These are phyloP conservation scores for Chytriomyces hyalinus DNA, from an alignment of 192 early-diverging fungal genomes.

Conservation along the genomic window DNA sequence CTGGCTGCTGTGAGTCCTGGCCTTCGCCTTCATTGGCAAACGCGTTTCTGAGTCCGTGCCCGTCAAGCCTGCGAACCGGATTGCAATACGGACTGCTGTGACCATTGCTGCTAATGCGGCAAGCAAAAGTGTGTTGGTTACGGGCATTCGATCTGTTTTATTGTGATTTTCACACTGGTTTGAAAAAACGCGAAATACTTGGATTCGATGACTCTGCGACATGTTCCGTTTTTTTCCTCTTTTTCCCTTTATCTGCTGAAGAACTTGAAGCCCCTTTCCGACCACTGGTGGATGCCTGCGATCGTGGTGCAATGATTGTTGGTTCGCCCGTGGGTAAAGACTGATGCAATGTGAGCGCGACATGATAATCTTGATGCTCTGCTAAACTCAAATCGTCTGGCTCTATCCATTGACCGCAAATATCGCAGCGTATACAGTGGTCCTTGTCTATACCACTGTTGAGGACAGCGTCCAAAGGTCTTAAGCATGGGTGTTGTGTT, in stretches of 20 bases:
- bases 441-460: not conserved
- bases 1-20: too few relatives aligned
- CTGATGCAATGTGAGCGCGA: constrained; percentile 54
- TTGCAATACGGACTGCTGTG: too few relatives aligned
- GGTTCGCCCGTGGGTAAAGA: not conserved
- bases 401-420: constrained; percentile 22
- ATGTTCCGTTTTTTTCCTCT: not conserved
- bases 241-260: not conserved
- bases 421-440: constrained; percentile 28
- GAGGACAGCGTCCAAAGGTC: not conserved
- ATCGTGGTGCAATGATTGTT: too few relatives aligned
- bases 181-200: constrained; percentile 10
- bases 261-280: not conserved
- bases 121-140: too few relatives aligned
- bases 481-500: not conserved
- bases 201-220: not conserved
- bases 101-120: too few relatives aligned
- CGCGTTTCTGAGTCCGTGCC: too few relatives aligned
- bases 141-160: not conserved
- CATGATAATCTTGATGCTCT: constrained; percentile 65
- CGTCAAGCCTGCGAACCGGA: too few relatives aligned
- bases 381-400: constrained; percentile 23
- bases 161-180: not conserved
- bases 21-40: too few relatives aligned
- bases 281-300: not conserved